Evolutionary conservation across 2,329 filamentous ascomycete species (phyloP), one percentile per base, ranked within the genome.

Genomic region (Blastomyces emzantsi): DNA sequence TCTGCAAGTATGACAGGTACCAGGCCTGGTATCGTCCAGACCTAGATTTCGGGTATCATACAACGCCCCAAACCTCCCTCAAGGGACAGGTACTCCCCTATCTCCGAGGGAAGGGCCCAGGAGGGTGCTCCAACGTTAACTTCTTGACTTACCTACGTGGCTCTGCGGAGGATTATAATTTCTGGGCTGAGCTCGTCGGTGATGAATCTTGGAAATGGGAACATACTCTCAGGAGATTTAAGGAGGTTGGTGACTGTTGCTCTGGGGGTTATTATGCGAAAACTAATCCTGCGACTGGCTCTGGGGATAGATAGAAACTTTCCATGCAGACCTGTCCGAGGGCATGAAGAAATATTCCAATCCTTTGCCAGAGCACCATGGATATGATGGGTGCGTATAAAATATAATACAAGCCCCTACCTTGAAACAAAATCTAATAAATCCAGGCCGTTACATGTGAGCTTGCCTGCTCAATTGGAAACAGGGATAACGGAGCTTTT

Each of bases 131-230:
- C 25, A 73, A 65, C 3, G 73, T 75, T 65, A 76, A 76, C 60
- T 75, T 72, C 62, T 71, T 75, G 71, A 68, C 79, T 41, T 87
- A 78, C 70, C 80, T 78, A 2, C 69, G 72, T 1, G 70, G 70
- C 8, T 70, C 69, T 3, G 60, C 58, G 11, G 64, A 71, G 39
- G 74, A 75, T 60, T 71, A 72, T 55, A 67, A 76, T 51, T 68
- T 71, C 51, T 76, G 74, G 75, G 73, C 71, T 2, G 66, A 70
- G 30, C 56, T 74, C 2, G 67, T 63, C 19, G 70, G 68, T 7
- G 72, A 73, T 47, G 62, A 68, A 17, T 67, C 69, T 2, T 76
- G 74, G 74, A 47, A 15, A 19, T 63, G 61, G 61, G 54, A 61
- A n/a, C 28, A 61, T 36, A 43, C 60, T 22, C 30, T 51, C 33